Evolutionary conservation across 176 grass and related monocot genomes (phyloP), one percentile per base, ranked within the genome.

Genomic region (Avena atlantica): DNA sequence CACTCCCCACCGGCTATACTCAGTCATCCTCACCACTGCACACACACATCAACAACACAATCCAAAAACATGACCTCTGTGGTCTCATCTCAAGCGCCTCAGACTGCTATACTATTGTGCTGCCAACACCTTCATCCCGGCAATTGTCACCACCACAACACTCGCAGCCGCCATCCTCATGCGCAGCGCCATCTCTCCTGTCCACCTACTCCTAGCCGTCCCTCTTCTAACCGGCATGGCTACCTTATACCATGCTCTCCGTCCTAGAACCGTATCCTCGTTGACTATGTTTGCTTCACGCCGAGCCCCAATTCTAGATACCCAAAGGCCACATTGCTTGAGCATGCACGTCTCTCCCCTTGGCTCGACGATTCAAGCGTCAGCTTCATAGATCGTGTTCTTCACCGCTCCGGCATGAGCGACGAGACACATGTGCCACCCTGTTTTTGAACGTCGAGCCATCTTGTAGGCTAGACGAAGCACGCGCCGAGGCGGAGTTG

Each of bases 391-490:
- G 9, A 40, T 8, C 65, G 60, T 0, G 48, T 91, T 51, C 16
- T 20, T 8, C 40, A 56, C 49, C 61, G 79, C 61, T 91, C 79
- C 2, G 84, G 89, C 17, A 50, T 91, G 13, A 79, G 89, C 14
- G 84, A 91, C 3, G 89, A 87, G 85, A 87, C 85, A 3, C 66
- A 59, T 74, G 14, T 74, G 13, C 85, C 85, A 0, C 48, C 65
- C 20, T 66, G 1, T 5, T 12, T 6, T 63, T 57, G 42, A 49
- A 74, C 12, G 9, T 58, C 27, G 74, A 58, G 0, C 48, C 24
- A 2, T 29, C 5, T 14, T 15, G 9, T 19, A 64, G 14, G 25
- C 44, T 84, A 12, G 14, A 4, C 8, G 81, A 88, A 27, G 65
- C 74, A 25, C 25, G 68, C 23, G 6, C 1, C 3, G 89, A 91